Percentiles rank a stretch among this genome's conserved stretches.
phyloP scores from a whole-genome alignment of 805 yeast genomes.

The Kodamaea kaohsiungensis region DNA sequence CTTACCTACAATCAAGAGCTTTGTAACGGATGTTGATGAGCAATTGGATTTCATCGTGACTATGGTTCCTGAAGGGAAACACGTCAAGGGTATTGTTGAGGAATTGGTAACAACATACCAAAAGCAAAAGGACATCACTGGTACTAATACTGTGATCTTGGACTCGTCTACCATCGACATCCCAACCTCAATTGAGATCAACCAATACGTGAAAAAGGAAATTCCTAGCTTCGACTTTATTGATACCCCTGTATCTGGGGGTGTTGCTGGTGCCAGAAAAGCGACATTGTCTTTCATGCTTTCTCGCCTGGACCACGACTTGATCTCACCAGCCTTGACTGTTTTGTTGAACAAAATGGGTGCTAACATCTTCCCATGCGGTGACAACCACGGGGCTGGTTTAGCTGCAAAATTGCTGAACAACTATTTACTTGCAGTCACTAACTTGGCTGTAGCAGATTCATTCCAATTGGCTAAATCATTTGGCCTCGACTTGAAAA shows the following conservation, averaged over 20 bases:
- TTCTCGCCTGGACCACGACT: conserved; percentile 33
- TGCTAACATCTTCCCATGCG: conserved; percentile 49
- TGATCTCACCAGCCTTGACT: conserved; percentile 32
- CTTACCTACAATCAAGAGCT: conserved; percentile 22
- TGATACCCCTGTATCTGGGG: conserved; percentile 60
- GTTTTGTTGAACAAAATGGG: conserved; percentile 46
- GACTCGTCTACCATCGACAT: conserved; percentile 57
- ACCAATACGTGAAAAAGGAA: conserved; percentile 31
- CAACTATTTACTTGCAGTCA: conserved; percentile 53
- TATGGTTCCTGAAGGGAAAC: conserved; percentile 57
- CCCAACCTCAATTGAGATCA: conserved; percentile 44
- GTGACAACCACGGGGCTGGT: conserved; percentile 49
- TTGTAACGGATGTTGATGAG: conserved; percentile 30
- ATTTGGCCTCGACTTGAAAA: conserved; percentile 47
- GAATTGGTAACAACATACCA: conserved; percentile 38
- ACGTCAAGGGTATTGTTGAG: conserved; percentile 42
- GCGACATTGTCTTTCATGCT: conserved; percentile 56
- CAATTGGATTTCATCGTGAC: conserved; percentile 46
- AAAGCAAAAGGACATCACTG: conserved; percentile 7
- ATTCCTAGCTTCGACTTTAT: conserved; percentile 44
- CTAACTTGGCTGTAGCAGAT: conserved; percentile 56
- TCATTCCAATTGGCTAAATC: conserved; percentile 54
- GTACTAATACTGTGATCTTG: conserved; percentile 33
- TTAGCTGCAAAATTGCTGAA: conserved; percentile 56
- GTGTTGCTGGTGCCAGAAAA: conserved; percentile 54